phyloP scores from a whole-genome alignment of 345 rosid species.

The Clausena lansium region DNA sequence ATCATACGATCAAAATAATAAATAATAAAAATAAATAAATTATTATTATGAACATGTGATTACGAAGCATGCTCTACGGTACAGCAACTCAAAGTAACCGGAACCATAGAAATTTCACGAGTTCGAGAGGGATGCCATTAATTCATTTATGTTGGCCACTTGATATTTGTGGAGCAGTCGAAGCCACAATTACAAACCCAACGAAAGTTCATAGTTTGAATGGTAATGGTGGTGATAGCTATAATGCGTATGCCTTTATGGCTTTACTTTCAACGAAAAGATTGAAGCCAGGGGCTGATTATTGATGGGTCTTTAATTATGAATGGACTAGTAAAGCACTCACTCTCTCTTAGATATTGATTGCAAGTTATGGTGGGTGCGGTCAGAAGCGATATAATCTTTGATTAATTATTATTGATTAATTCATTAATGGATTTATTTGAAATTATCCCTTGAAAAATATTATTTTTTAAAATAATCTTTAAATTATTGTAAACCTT shows the following conservation, averaged over 20 bases:
- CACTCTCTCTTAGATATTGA: not conserved
- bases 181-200: not conserved
- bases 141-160: not conserved
- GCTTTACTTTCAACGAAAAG: not conserved
- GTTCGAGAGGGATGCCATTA: too few relatives aligned
- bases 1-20: too few relatives aligned
- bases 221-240: not conserved
- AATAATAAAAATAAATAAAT: too few relatives aligned
- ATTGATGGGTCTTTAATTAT: not conserved
- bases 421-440: too few relatives aligned
- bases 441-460: too few relatives aligned
- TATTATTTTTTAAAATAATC: too few relatives aligned
- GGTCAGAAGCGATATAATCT: not conserved
- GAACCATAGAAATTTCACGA: too few relatives aligned
- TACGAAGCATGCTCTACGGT: too few relatives aligned
- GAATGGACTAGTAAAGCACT: not conserved
- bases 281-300: not conserved
- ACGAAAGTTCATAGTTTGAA: not conserved
- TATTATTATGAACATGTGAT: too few relatives aligned
- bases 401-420: too few relatives aligned
- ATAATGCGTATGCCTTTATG: not conserved
- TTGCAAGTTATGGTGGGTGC: not conserved
- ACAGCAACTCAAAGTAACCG: too few relatives aligned
- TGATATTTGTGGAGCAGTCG: not conserved
- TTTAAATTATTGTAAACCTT: too few relatives aligned